Percentiles rank a stretch among this genome's conserved stretches.
phyloP scores from a whole-genome alignment of 768 basidiomycete species.

The Tylopilus felleus region DNA sequence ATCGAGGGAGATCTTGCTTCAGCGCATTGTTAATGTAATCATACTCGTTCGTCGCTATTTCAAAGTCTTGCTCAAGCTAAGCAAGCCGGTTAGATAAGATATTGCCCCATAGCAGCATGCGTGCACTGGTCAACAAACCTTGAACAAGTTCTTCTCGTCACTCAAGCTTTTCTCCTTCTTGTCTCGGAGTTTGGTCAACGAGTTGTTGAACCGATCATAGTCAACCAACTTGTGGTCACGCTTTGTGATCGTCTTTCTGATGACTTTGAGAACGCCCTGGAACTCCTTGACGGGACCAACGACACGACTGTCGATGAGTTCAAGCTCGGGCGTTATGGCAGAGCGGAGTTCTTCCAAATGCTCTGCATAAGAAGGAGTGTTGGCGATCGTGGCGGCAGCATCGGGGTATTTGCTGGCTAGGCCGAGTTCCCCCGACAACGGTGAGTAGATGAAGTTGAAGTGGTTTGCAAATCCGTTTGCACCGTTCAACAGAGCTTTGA shows the following conservation, averaged over 20 bases:
- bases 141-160: slow-evolving; percentile 97
- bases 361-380: slow-evolving; percentile 66
- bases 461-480: slow-evolving; percentile 63
- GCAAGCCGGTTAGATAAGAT: neutral
- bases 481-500: slow-evolving; percentile 60
- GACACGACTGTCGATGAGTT: slow-evolving; percentile 87
- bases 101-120: neutral
- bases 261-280: slow-evolving; percentile 78
- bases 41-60: slow-evolving; percentile 87
- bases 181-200: slow-evolving; percentile 90
- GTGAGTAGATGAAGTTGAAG: slow-evolving; percentile 60
- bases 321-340: slow-evolving; percentile 83
- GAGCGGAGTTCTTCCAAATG: slow-evolving; percentile 81
- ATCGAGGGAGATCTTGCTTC: slow-evolving; percentile 91
- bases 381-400: slow-evolving; percentile 70
- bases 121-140: slow-evolving; percentile 45
- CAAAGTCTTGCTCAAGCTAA: slow-evolving; percentile 95
- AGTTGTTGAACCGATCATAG: slow-evolving; percentile 96
- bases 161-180: slow-evolving; percentile 97
- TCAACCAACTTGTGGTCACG: slow-evolving; percentile 96
- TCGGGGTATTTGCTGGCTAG: slow-evolving; percentile 76
- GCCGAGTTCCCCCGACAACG: slow-evolving; percentile 74
- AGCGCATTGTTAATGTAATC: slow-evolving; percentile 87
- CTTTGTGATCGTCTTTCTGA: slow-evolving; percentile 94
- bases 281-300: slow-evolving; percentile 87